phyloP scores from a whole-genome alignment of 2,329 filamentous ascomycete genomes.

The Boeremia lycopersici region DNA sequence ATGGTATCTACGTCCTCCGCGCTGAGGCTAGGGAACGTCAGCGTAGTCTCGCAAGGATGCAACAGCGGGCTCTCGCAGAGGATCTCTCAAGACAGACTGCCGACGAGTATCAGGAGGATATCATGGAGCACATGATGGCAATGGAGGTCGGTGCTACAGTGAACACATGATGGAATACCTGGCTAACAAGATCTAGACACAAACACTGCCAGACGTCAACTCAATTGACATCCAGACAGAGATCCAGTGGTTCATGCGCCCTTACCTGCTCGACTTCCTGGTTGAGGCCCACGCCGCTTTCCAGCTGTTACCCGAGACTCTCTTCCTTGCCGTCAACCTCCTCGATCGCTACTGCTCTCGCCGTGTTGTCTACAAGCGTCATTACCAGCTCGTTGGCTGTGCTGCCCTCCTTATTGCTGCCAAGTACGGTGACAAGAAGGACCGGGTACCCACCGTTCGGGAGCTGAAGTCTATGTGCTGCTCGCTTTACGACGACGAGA shows the following conservation, averaged over 20 bases:
- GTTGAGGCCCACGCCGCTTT: slow-evolving; percentile 97
- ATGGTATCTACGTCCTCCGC: slow-evolving; percentile 59
- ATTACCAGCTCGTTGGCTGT: slow-evolving; percentile 97
- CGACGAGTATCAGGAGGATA: slow-evolving; percentile 92
- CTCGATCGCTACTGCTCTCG: slow-evolving; percentile 98
- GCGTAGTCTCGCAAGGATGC: slow-evolving; percentile 78
- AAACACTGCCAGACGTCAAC: slow-evolving; percentile 93
- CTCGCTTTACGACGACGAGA: slow-evolving; percentile 95
- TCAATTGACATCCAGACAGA: slow-evolving; percentile 99
- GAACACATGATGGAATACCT: slow-evolving; percentile 8
- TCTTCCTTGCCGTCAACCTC: slow-evolving; percentile 95
- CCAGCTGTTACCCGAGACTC: slow-evolving; percentile 88
- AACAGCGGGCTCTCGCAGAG: slow-evolving; percentile 85
- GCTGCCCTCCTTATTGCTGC: slow-evolving; percentile 94
- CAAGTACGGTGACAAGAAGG: slow-evolving; percentile 99
- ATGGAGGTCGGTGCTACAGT: slow-evolving; percentile 74
- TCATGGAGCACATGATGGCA: slow-evolving; percentile 89
- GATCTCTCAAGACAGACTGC: slow-evolving; percentile 84
- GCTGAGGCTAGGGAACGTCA: slow-evolving; percentile 76
- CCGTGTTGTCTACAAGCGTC: slow-evolving; percentile 97
- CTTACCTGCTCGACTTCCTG: slow-evolving; percentile 96
- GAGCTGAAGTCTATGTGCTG: slow-evolving; percentile 99
- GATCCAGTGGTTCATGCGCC: slow-evolving; percentile 99
- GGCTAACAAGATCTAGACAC: slow-evolving; percentile 59
- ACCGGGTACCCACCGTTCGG: slow-evolving; percentile 94